A percentile compares a stretch with the other conserved stretches of the same genome.
phyloP scores from a whole-genome alignment of 1,284 basidiomycete species.

The Pseudozyma flocculosa region DNA sequence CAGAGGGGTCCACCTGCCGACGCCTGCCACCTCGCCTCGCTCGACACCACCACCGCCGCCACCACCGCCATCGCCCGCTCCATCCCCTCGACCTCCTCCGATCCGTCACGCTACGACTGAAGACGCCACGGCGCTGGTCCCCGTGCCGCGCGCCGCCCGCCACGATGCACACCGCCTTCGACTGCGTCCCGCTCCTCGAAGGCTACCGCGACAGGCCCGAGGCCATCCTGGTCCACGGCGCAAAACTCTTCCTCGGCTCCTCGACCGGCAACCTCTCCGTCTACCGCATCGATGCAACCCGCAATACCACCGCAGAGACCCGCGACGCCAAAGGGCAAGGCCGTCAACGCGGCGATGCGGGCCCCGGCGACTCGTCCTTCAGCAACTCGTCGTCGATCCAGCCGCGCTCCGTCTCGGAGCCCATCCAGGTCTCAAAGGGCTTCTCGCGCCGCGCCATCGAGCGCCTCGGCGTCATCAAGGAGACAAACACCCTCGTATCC shows the following conservation, averaged over 20 bases:
- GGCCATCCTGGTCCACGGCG: constrained; percentile 32
- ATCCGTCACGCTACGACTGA: too few relatives aligned
- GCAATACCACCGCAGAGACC: background rate
- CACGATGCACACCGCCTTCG: constrained; percentile 38
- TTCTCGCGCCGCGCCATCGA: constrained; percentile 75
- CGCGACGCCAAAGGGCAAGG: background rate
- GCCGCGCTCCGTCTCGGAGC: constrained; percentile 6
- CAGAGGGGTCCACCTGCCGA: too few relatives aligned
- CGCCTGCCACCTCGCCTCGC: too few relatives aligned
- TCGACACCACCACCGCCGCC: too few relatives aligned
- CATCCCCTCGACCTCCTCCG: too few relatives aligned
- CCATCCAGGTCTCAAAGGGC: constrained; percentile 33
- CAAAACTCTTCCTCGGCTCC: constrained; percentile 45
- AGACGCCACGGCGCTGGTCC: too few relatives aligned
- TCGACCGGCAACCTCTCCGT: constrained; percentile 25
- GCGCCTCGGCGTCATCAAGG: constrained; percentile 78
- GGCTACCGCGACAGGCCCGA: constrained; percentile 35
- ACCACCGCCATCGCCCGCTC: too few relatives aligned
- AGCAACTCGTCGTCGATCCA: background rate
- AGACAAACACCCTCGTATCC: constrained; percentile 76
- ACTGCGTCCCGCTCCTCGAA: constrained; percentile 25
- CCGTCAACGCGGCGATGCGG: too few relatives aligned
- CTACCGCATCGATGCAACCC: constrained; percentile 15
- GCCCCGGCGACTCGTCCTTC: too few relatives aligned
- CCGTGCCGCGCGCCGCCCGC: background rate